Evolutionary conservation across 1,284 basidiomycete genomes (phyloP).

Genomic region (Inonotus hispidus): DNA sequence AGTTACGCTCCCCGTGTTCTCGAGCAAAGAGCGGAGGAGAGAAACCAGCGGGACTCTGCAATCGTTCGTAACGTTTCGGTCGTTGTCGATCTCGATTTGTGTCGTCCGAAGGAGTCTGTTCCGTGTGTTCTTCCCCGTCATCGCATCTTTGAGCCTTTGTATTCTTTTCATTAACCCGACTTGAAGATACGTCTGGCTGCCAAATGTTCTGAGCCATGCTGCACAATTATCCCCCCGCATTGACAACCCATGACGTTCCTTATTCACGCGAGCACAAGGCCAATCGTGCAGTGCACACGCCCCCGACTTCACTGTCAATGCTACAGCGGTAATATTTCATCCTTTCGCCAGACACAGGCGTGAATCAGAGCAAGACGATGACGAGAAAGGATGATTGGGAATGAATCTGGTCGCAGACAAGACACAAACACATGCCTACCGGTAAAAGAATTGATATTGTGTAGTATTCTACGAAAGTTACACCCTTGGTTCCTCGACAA

Average conservation of each 20-base stretch:
- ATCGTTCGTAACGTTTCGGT: background rate
- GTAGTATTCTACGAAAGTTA: background rate
- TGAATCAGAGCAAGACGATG: too few relatives aligned
- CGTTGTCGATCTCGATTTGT: background rate
- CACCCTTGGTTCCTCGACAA: conserved; percentile 30
- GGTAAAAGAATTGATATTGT: background rate
- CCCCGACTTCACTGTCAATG: too few relatives aligned
- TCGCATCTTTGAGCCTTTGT: background rate
- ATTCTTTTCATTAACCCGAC: background rate
- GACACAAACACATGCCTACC: too few relatives aligned
- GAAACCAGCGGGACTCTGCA: conserved; percentile 8
- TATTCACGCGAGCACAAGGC: too few relatives aligned
- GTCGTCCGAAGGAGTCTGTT: background rate
- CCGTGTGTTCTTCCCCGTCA: background rate
- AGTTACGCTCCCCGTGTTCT: conserved; percentile 42
- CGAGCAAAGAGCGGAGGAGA: conserved; percentile 29
- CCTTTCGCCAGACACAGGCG: too few relatives aligned
- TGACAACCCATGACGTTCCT: too few relatives aligned
- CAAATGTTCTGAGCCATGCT: background rate
- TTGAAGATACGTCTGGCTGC: background rate
- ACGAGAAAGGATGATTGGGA: too few relatives aligned
- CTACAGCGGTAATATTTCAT: too few relatives aligned
- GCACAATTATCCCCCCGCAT: too few relatives aligned
- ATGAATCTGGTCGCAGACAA: too few relatives aligned
- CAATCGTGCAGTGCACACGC: too few relatives aligned